Evolutionary conservation across 495 filamentous ascomycete genomes (phyloP).

Genomic region (Podospora conica): DNA sequence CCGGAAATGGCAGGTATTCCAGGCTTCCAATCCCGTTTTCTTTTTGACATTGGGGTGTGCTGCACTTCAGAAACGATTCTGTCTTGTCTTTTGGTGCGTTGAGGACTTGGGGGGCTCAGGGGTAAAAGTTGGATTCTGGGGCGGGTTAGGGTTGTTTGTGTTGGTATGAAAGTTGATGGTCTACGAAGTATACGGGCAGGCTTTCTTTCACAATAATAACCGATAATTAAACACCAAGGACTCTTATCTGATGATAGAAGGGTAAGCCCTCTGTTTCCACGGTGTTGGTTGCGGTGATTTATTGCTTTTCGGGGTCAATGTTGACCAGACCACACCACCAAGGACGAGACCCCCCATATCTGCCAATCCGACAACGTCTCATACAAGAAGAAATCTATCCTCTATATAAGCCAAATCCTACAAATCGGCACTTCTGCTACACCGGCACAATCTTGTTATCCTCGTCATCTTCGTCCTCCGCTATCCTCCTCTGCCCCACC

Average conservation of each 20-base stretch:
- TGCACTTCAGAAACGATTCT: not conserved
- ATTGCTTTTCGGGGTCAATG: not conserved
- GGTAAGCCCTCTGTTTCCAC: not conserved
- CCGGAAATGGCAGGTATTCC: too few species aligned
- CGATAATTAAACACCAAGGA: too few species aligned
- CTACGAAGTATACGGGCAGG: too few species aligned
- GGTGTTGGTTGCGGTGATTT: not conserved
- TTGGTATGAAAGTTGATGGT: not conserved
- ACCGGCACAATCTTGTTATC: conserved; percentile 42
- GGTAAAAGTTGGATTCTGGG: not conserved
- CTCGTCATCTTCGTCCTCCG: conserved; percentile 35
- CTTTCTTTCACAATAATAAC: too few species aligned
- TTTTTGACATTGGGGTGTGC: not conserved
- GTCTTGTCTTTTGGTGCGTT: not conserved
- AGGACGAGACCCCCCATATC: too few species aligned
- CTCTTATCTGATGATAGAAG: too few species aligned
- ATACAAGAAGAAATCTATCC: not conserved
- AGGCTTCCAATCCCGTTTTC: not conserved
- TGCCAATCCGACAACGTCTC: not conserved
- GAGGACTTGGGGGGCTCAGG: not conserved
- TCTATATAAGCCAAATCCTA: conserved; percentile 3
- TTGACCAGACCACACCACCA: not conserved
- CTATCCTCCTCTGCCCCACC: conserved; percentile 55
- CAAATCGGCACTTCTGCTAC: not conserved
- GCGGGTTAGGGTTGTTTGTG: not conserved